Conservation (phyloP, 805 yeast species). For the Kodamaea fukazawae region DNA sequence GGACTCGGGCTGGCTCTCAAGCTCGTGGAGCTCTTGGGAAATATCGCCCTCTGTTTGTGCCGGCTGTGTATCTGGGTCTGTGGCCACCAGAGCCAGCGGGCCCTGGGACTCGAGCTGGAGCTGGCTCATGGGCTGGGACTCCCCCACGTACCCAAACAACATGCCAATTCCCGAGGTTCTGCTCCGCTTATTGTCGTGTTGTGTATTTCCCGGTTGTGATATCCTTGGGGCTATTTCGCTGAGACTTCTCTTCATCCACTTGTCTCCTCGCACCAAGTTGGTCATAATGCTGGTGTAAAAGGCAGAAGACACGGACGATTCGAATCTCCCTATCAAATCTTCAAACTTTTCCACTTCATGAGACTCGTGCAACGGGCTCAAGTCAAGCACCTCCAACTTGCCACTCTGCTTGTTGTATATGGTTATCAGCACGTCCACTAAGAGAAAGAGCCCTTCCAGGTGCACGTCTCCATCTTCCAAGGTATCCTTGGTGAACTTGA, state of each 20-base stretch:
- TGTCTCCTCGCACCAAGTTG: conserved; percentile 3
- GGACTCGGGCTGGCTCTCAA: too few relatives aligned
- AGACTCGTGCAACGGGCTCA: conserved; percentile 1
- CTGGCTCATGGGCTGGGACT: neutral
- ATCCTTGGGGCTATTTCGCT: neutral
- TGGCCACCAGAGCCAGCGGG: neutral
- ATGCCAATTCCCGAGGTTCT: conserved; percentile 5
- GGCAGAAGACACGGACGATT: neutral
- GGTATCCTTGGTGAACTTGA: neutral
- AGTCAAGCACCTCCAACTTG: conserved; percentile 5
- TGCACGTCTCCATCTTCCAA: conserved; percentile 4
- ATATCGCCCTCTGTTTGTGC: too few relatives aligned
- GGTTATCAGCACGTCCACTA: conserved; percentile 3
- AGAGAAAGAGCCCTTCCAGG: conserved; percentile 3
- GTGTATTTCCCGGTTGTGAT: conserved; percentile 4
- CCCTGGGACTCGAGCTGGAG: neutral
- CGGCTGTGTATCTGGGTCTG: neutral
- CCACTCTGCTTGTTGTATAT: conserved; percentile 2
- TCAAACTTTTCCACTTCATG: conserved; percentile 1
- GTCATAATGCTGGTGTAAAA: conserved; percentile 4
- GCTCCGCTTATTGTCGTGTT: neutral
- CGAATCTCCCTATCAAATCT: conserved; percentile 2
- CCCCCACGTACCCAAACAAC: neutral
- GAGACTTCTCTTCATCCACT: conserved; percentile 5
- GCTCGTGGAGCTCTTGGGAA: too few relatives aligned